A percentile compares a stretch with the other conserved stretches of the same genome.
Conservation (phyloP, 768 basidiomycete genomes). For the Russula abietina region DNA sequence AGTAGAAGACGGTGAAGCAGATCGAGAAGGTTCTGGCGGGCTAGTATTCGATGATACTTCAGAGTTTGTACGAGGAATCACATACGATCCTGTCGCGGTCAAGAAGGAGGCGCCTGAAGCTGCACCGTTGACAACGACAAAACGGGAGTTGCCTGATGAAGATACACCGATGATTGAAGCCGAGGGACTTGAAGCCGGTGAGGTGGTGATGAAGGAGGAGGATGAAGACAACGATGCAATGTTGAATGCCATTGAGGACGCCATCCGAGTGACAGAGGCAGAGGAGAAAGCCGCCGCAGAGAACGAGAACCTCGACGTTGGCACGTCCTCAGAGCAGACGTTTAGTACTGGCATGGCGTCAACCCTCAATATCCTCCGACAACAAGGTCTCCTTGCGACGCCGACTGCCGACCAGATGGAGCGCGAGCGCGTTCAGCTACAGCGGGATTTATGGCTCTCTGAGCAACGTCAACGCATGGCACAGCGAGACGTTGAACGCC, state of each 20-base stretch:
- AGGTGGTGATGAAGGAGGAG: constrained; percentile 74
- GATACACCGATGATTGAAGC: constrained; percentile 56
- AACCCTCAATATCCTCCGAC: constrained; percentile 79
- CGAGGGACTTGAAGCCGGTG: constrained; percentile 68
- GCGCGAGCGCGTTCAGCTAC: constrained; percentile 76
- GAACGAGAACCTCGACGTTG: constrained; percentile 38
- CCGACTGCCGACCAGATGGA: constrained; percentile 57
- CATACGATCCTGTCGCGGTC: constrained; percentile 49
- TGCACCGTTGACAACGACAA: constrained; percentile 12
- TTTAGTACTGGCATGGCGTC: constrained; percentile 83
- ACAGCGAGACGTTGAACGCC: constrained; percentile 73
- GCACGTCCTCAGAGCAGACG: constrained; percentile 72
- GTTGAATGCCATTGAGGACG: constrained; percentile 70
- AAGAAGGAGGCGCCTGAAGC: constrained; percentile 31
- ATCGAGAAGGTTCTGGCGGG: constrained; percentile 44
- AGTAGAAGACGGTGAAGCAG: constrained; percentile 45
- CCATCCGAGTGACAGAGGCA: constrained; percentile 54
- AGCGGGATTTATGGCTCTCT: constrained; percentile 86
- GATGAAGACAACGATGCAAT: constrained; percentile 70
- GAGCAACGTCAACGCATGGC: constrained; percentile 71
- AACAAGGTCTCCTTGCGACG: constrained; percentile 81
- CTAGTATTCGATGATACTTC: constrained; percentile 94
- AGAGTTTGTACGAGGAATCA: constrained; percentile 87
- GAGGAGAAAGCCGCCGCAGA: constrained; percentile 41
- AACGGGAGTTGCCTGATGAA: constrained; percentile 43